Evolutionary conservation across 2,329 filamentous ascomycete genomes (phyloP).

Genomic region (Myriangium duriaei): DNA sequence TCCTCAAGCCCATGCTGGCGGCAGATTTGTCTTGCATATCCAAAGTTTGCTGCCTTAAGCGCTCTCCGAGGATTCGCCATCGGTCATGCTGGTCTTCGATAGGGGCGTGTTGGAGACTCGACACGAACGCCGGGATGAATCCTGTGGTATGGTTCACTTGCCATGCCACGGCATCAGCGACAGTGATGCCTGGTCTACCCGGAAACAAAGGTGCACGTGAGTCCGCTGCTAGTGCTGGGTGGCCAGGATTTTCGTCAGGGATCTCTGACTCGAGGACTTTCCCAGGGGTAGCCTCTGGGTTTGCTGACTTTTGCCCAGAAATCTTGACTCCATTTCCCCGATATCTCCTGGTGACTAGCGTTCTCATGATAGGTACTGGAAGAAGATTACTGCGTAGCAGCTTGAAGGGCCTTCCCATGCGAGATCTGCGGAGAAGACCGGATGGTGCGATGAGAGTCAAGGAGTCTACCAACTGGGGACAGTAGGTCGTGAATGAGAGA

Average conservation of each 20-base stretch:
- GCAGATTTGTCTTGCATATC: slow-evolving; percentile 14
- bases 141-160: slow-evolving; percentile 55
- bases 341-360: slow-evolving; percentile 40
- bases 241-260: slow-evolving; percentile 5
- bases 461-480: slow-evolving; percentile 53
- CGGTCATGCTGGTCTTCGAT: slow-evolving; percentile 51
- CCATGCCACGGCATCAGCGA: slow-evolving; percentile 54
- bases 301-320: slow-evolving; percentile 18
- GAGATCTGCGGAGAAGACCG: slow-evolving; percentile 56
- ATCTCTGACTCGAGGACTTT: slow-evolving; percentile 32
- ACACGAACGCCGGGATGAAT: slow-evolving; percentile 59
- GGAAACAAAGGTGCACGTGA: slow-evolving; percentile 34
- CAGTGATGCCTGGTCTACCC: slow-evolving; percentile 39
- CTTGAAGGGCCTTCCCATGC: slow-evolving; percentile 48
- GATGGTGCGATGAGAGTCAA: slow-evolving; percentile 68
- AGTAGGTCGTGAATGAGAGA: slow-evolving; percentile 56
- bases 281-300: slow-evolving; percentile 4
- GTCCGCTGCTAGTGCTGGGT: slow-evolving; percentile 15
- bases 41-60: slow-evolving; percentile 34
- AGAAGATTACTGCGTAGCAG: slow-evolving; percentile 53
- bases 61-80: slow-evolving; percentile 46
- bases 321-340: slow-evolving; percentile 22
- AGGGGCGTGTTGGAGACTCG: slow-evolving; percentile 56
- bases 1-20: slow-evolving; percentile 24
- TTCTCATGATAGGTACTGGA: slow-evolving; percentile 44